These are phyloP conservation scores for Phytophthora hibernalis DNA, from an alignment of 352 stramenopile species.

Conservation along the genomic window DNA sequence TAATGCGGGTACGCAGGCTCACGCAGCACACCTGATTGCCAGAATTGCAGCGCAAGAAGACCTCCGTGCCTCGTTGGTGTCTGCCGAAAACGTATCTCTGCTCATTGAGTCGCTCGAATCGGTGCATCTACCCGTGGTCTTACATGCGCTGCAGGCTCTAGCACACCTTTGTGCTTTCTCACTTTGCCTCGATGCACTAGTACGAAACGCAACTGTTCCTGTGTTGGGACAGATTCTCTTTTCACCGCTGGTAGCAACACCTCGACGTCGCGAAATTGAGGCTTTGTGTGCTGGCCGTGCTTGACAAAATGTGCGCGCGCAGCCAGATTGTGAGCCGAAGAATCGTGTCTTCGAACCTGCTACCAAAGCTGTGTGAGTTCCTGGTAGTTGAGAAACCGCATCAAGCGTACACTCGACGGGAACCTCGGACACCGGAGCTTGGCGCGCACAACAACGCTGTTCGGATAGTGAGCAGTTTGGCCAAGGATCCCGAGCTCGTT, in stretches of 20 bases:
- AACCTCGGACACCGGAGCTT: conserved; percentile 2
- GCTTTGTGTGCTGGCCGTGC: conserved; percentile 49
- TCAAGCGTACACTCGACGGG: conserved; percentile 18
- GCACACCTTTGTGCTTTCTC: conserved; percentile 66
- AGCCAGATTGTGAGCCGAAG: conserved; percentile 55
- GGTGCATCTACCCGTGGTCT: conserved; percentile 69
- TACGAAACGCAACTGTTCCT: conserved; percentile 76
- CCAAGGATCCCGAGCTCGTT: conserved; percentile 70
- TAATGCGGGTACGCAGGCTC: conserved; percentile 48
- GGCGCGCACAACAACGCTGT: conserved; percentile 56
- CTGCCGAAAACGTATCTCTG: conserved; percentile 58
- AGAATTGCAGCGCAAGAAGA: conserved; percentile 60
- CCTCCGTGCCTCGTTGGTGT: conserved; percentile 57
- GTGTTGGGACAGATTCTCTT: conserved; percentile 79
- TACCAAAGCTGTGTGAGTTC: conserved; percentile 60
- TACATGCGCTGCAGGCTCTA: conserved; percentile 65
- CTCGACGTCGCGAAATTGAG: conserved; percentile 37
- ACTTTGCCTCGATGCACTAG: conserved; percentile 69
- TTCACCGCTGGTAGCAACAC: conserved; percentile 51
- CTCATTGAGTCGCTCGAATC: conserved; percentile 82
- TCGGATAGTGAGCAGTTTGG: conserved; percentile 63
- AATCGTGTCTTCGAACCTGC: conserved; percentile 70
- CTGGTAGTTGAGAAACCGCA: conserved; percentile 33
- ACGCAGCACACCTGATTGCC: conserved; percentile 70
- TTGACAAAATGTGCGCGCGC: conserved; percentile 61